Base-by-base conservation (phyloP, 148 eudicot genomes). In the Agrostemma githago region DNA sequence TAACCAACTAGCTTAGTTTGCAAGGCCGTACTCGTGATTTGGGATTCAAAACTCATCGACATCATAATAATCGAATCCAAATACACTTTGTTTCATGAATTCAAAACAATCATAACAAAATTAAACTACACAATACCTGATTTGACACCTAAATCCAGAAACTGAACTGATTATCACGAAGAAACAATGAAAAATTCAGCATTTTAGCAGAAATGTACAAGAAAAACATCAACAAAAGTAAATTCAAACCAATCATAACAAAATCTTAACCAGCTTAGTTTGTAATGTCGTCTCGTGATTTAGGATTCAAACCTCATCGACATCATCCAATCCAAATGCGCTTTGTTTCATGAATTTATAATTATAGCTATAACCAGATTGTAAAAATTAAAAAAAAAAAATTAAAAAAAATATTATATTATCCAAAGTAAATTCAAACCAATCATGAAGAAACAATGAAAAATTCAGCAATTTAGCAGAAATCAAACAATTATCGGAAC, bases 371-470 rank as follows among this genome's bases (percentile, higher is more conserved):
- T 63, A 39, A n/a, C n/a, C n/a, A n/a, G n/a, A n/a, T n/a, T n/a
- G n/a, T n/a, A n/a, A n/a, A n/a, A n/a, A n/a, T n/a, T n/a, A n/a
- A n/a, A n/a, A n/a, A n/a, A n/a, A n/a, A n/a, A n/a, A n/a, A n/a
- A n/a, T n/a, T n/a, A n/a, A n/a, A n/a, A n/a, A n/a, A n/a, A n/a
- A n/a, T n/a, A n/a, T n/a, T n/a, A n/a, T n/a, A n/a, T n/a, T n/a
- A n/a, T n/a, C n/a, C n/a, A 26, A 26, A 26, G 34, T 26, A 26
- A 26, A 26, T 26, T 26, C 34, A 26, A 26, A 26, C 1, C 34
- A 26, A 26, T 26, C 8, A 40, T 40, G 43, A 14, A 76, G 16
- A 69, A 79, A 79, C 46, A 39, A 19, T 41, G n/a, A 8, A 74
- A 41, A 14, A 62, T 57, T 16, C 5, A 40, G 10, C 64, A 68